Evolutionary conservation across 306 rosid genomes (phyloP), one percentile per base, ranked within the genome.

Genomic region (Lathyrus oleraceus): DNA sequence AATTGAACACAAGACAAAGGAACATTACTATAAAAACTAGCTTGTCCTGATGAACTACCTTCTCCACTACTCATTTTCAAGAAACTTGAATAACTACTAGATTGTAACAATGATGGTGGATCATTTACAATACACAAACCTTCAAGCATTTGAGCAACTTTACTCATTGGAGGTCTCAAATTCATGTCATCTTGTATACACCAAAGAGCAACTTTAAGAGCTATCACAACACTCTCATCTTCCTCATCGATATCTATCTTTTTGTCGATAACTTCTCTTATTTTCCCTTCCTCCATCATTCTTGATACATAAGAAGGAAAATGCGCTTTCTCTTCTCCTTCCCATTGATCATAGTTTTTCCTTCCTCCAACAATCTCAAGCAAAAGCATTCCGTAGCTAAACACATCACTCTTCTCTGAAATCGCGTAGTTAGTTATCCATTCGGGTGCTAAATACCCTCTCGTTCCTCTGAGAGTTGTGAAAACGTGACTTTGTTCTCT

Each of bases 351-450:
- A 32, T 81, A 93, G 81, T 83, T 93, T 65, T 89, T 93, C 80
- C 98, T 88, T 13, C 97, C 97, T 10, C 94, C 97, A 23, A 88
- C 75, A 65, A 90, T 85, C 87, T 93, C 96, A 28, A 90, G 85
- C 85, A 90, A 74, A 3, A 88, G 76, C 96, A 93, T 93, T 30
- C 98, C 98, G 39, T 87, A 93, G 84, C 96, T 93, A 72, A 82
- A 93, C 27, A 93, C 92, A 19, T 93, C 98, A 65, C 98, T 93
- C 79, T 90, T 93, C 84, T 93, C 97, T n/a, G 97, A 90, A 59
- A 93, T 93, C 23, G 98, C 90, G 16, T 90, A 90, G 81, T 88
- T 88, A 8, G 96, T 93, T 44, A 93, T 90, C 98, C 97, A 90
- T 75, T 93, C 97, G 10, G 97, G 97, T 8, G 97, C 98, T 16